Evolutionary conservation across 805 yeast species (phyloP), one percentile per base, ranked within the genome.

Genomic region (Grigorovia yakushimaensis): DNA sequence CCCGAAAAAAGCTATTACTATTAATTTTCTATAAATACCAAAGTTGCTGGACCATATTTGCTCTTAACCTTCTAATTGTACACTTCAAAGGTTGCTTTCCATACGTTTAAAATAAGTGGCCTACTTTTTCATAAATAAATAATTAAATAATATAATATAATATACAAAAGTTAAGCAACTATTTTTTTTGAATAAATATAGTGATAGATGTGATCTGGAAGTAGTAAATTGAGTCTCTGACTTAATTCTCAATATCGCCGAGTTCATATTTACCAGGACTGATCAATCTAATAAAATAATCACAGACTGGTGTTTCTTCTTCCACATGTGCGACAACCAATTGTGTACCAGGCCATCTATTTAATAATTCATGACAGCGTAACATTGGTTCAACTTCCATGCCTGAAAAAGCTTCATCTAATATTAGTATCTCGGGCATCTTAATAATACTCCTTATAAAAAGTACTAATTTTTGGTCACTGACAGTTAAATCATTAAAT

Each of bases 371-470:
- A 54, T 80, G 80, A 47, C 88, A 83, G 43, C 67, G 71, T 38
- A 70, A 69, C 49, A 82, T 71, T 33, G 76, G 73, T 19, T 72
- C 76, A 46, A 79, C 81, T 38, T 83, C 85, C 93, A 91, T 86
- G 15, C 88, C 94, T 20, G 95, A 85, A 49, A 91, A 78, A 0
- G 98, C 95, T 68, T 91, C 98, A 64, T 91, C 98, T 2, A 91
- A 69, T 42, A 91, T 82, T 45, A 91, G 69, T 1, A 91, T 67
- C 43, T 78, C 76, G 0, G 98, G 98, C 51, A 77, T 70, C 61
- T 85, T 87, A 39, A 87, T 73, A 17, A 91, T 59, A 2, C 96
- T 83, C 47, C 98, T 71, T 21, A 88, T 66, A 54, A 93, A 81
- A 22, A 91, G 68, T 0, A 79, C 78, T 11, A 87, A 64, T 59